Conservation (phyloP, 306 rosid species). For the Trichosanthes truncata region DNA sequence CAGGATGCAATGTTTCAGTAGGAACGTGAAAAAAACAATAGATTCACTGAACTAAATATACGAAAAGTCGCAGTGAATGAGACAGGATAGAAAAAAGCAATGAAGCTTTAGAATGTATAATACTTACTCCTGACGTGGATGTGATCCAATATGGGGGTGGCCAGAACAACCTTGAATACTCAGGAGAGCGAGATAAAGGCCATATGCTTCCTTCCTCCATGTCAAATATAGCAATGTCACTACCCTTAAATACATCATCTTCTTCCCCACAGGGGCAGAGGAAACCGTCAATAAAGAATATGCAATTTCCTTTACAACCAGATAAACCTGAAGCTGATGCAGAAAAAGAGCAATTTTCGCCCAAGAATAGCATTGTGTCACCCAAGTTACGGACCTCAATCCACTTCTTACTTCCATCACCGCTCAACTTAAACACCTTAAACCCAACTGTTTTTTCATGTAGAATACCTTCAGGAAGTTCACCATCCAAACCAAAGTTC, state of each 20-base stretch:
- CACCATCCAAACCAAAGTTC: constrained; percentile 10
- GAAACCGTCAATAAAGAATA: constrained; percentile 48
- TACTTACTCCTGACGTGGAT: constrained; percentile 23
- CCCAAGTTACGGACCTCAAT: constrained; percentile 40
- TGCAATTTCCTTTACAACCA: constrained; percentile 41
- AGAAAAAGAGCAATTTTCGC: constrained; percentile 66
- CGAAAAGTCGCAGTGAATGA: background rate
- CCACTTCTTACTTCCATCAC: constrained; percentile 43
- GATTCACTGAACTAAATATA: background rate
- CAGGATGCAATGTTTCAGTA: background rate
- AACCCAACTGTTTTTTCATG: constrained; percentile 48
- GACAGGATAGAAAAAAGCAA: background rate
- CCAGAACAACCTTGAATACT: constrained; percentile 52
- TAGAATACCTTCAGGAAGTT: constrained; percentile 16
- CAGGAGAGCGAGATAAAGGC: constrained; percentile 36
- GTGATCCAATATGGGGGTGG: constrained; percentile 63
- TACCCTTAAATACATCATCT: constrained; percentile 27
- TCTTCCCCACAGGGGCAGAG: constrained; percentile 13
- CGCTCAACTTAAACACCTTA: constrained; percentile 36
- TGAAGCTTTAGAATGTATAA: background rate
- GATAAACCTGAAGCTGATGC: constrained; percentile 34
- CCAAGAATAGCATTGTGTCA: constrained; percentile 55
- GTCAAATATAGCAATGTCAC: constrained; percentile 40
- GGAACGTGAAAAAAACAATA: background rate
- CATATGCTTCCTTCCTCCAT: constrained; percentile 33